Conservation (phyloP, 1,284 basidiomycete genomes). For the Cutaneotrichosporon daszewskae region DNA sequence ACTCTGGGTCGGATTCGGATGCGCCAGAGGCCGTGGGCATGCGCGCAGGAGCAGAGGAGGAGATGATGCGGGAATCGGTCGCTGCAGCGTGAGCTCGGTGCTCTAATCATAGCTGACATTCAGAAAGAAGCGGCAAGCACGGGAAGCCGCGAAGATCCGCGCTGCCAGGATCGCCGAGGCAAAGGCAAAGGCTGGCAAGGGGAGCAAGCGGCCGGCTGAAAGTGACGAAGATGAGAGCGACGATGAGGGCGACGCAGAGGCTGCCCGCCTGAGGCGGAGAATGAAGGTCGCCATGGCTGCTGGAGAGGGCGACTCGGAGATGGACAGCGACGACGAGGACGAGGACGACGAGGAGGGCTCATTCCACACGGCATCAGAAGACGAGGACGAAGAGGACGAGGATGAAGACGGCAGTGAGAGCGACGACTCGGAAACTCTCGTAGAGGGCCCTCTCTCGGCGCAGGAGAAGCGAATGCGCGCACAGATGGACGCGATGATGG, state of each 20-base stretch:
- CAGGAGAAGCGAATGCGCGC: constrained; percentile 18
- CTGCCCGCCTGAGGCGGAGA: constrained; percentile 16
- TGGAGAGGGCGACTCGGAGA: constrained; percentile 12
- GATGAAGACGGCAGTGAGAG: constrained; percentile 22
- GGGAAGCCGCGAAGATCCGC: constrained; percentile 20
- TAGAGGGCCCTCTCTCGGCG: constrained; percentile 23
- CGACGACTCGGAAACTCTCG: constrained; percentile 28
- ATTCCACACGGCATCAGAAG: too few species aligned
- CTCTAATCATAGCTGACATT: neutral
- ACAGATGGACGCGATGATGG: constrained; percentile 32
- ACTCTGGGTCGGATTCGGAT: constrained; percentile 25
- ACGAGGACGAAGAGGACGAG: constrained; percentile 19
- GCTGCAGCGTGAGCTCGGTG: constrained; percentile 19
- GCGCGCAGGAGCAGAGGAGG: constrained; percentile 9
- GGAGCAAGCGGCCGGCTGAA: constrained; percentile 6
- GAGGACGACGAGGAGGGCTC: constrained; percentile 25
- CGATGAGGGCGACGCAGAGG: constrained; percentile 23
- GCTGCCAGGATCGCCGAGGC: constrained; percentile 21
- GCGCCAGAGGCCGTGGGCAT: constrained; percentile 38
- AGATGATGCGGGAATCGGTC: constrained; percentile 2
- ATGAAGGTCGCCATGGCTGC: constrained; percentile 22
- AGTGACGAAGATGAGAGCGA: constrained; percentile 12
- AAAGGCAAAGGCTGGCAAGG: constrained; percentile 14
- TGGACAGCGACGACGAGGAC: constrained; percentile 19
- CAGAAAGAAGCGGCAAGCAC: neutral